Base-by-base conservation (phyloP, 345 rosid genomes). In the Heritiera fomes region DNA sequence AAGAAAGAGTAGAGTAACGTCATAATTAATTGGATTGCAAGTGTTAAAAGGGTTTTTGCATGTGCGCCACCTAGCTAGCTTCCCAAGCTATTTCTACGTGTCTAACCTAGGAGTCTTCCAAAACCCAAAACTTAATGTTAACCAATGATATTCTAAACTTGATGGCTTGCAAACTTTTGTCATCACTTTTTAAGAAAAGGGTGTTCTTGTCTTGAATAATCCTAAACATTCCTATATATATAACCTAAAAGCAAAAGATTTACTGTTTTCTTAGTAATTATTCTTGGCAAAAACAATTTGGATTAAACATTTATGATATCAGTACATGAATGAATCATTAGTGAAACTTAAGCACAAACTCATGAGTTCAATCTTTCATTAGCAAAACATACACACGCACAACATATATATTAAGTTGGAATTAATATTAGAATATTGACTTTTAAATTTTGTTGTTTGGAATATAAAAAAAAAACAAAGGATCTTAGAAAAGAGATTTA, bases 101-200 rank as follows among this genome's bases (percentile, higher is more conserved):
- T 12, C 15, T n/a, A 43, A 40, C 49, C 67, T 75, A 41, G 64
- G 23, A 60, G 68, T 23, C 60, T 12, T 59, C 17, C 10, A 6
- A 60, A 60, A 60, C 4, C 47, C 58, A 47, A 47, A 61, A 47
- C 60, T 46, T 38, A 18, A 34, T 15, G 2, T 17, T 9, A 72
- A 53, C 76, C 46, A 72, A 38, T 50, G 72, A 76, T 34, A 34
- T 76, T 63, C 79, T 50, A 76, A 50, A 50, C 79, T 64, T 50
- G 79, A 76, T 76, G 49, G 40, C 6, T 62, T 18, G 34, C 32
- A 32, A 46, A 49, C 78, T 76, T 63, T 76, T 32, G n/a, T 38
- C 71, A 28, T 64, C 46, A 6, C 72, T 76, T 76, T 76, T 32
- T n/a, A 34, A 2, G 18, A 76, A 64, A 76, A 64, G 62, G 50